These are phyloP conservation scores for Entophlyctis luteolus DNA, from an alignment of 192 early-diverging fungal species.

Conservation along the genomic window DNA sequence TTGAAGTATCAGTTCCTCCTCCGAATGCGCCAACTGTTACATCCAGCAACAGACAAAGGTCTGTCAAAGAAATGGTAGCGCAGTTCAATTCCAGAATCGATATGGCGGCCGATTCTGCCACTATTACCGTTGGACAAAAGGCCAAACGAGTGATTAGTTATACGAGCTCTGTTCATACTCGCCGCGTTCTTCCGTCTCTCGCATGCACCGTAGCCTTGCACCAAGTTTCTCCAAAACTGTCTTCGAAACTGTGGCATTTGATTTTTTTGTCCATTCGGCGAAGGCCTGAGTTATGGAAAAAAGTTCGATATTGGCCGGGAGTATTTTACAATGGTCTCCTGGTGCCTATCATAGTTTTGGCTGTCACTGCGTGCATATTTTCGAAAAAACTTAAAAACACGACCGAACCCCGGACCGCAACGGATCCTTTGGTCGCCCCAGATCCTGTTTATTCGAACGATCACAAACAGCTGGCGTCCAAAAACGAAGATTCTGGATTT, in stretches of 20 bases:
- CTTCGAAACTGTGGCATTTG: neutral
- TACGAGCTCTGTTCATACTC: neutral
- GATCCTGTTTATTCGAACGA: neutral
- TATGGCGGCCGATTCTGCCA: neutral
- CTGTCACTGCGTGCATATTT: neutral
- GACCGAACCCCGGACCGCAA: too few relatives aligned
- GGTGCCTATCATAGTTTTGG: neutral
- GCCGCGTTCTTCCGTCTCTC: neutral
- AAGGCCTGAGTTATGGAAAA: neutral
- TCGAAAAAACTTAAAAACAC: neutral
- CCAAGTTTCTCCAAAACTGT: conserved; percentile 12
- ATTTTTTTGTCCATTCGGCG: neutral
- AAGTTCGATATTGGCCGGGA: neutral
- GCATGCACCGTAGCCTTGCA: conserved; percentile 11
- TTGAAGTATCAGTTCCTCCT: too few relatives aligned
- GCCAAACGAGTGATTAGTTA: neutral
- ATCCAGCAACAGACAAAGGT: too few relatives aligned
- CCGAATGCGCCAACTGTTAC: too few relatives aligned
- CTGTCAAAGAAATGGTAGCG: neutral
- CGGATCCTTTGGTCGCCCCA: too few relatives aligned
- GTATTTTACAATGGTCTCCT: neutral
- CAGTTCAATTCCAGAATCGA: neutral
- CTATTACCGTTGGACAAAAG: neutral
- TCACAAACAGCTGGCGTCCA: neutral
- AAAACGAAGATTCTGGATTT: too few relatives aligned